phyloP scores from a whole-genome alignment of 75 land plant species.

The Pseudotsuga menziesii region DNA sequence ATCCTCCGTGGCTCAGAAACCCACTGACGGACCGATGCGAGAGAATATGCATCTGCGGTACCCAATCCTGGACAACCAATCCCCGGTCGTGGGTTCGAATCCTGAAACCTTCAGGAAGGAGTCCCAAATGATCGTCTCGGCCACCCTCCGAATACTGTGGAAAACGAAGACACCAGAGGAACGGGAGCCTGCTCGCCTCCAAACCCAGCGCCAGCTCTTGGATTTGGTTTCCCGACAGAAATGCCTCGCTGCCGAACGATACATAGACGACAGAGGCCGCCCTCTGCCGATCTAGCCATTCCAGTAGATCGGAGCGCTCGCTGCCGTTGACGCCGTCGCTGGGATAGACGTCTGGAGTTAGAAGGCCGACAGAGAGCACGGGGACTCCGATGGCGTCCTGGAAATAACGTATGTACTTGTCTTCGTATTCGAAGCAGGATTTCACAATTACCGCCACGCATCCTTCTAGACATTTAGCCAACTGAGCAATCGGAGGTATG shows the following conservation, averaged over 20 bases:
- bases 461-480: background rate
- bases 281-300: constrained; percentile 16
- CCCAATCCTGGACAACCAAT: constrained; percentile 3
- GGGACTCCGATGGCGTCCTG: background rate
- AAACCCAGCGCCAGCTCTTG: constrained; percentile 19
- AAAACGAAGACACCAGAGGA: constrained; percentile 18
- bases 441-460: background rate
- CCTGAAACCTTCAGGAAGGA: background rate
- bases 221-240: constrained; percentile 10
- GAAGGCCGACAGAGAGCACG: background rate
- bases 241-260: constrained; percentile 21
- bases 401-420: background rate
- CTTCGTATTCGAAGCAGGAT: background rate
- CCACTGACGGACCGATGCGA: constrained; percentile 16
- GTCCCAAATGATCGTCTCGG: background rate
- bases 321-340: no score
- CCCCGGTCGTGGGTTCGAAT: constrained; percentile 10
- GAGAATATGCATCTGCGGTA: constrained; percentile 19
- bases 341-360: background rate
- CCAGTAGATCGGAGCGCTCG: background rate
- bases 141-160: background rate
- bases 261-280: constrained; percentile 15
- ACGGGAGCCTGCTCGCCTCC: constrained; percentile 15
- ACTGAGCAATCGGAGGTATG: background rate
- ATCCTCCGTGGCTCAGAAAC: constrained; percentile 10